A percentile compares a stretch with the other conserved stretches of the same genome.
These are phyloP conservation scores for Kluyveromyces marxianus DNA, from an alignment of 1,139 yeast species.

Conservation along the genomic window DNA sequence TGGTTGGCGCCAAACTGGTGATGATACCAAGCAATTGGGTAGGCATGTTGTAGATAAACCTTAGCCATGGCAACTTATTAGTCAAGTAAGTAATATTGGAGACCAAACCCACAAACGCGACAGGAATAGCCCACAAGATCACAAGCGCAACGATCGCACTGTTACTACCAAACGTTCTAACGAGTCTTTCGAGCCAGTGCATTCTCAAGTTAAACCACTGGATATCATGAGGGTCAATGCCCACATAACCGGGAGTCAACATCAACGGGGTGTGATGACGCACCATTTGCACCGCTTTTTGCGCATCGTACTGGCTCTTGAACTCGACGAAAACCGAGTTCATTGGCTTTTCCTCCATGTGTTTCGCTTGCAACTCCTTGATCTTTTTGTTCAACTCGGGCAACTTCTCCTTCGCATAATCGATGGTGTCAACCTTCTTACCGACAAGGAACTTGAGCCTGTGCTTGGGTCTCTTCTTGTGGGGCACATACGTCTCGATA, in stretches of 20 bases:
- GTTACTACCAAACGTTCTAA: constrained; percentile 51
- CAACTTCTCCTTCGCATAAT: constrained; percentile 58
- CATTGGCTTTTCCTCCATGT: constrained; percentile 37
- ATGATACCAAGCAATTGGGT: constrained; percentile 61
- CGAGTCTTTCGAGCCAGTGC: constrained; percentile 76
- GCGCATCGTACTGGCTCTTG: constrained; percentile 79
- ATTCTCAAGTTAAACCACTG: constrained; percentile 82
- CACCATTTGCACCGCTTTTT: constrained; percentile 76
- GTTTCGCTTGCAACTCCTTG: constrained; percentile 49
- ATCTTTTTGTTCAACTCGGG: constrained; percentile 65
- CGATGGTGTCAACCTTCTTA: constrained; percentile 77
- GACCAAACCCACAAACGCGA: constrained; percentile 88
- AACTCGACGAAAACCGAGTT: constrained; percentile 82
- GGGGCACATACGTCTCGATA: constrained; percentile 61
- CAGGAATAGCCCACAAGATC: constrained; percentile 90
- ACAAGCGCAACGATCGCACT: constrained; percentile 56
- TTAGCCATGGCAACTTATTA: constrained; percentile 58
- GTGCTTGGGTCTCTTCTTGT: constrained; percentile 69
- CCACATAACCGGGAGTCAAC: constrained; percentile 54
- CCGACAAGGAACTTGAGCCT: constrained; percentile 62
- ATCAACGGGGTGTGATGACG: constrained; percentile 61
- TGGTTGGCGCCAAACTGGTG: constrained; percentile 80
- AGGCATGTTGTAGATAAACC: constrained; percentile 68
- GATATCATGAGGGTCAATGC: constrained; percentile 72
- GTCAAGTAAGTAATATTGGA: constrained; percentile 75